A percentile compares a stretch with the other conserved stretches of the same genome.
Conservation (phyloP, 2,329 filamentous ascomycete genomes). For the Monosporascus sp. region DNA sequence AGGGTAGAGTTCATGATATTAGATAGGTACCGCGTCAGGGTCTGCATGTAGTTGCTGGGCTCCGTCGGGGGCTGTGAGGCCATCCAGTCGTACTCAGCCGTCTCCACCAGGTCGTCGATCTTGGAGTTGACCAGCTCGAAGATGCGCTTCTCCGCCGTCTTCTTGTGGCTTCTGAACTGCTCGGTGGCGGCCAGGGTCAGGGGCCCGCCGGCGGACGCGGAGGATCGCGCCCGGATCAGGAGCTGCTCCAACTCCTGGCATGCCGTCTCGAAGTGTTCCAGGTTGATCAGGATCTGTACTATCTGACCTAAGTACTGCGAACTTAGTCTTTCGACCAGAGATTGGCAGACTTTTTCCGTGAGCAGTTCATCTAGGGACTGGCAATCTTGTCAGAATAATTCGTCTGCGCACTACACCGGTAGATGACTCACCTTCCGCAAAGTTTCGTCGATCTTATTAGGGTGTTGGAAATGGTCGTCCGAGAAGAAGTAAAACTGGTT, state of each 20-base stretch:
- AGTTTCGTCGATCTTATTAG: conserved; percentile 84
- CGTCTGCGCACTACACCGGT: not conserved
- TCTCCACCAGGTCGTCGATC: conserved; percentile 95
- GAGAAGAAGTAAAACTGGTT: conserved; percentile 99
- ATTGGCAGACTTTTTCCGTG: conserved; percentile 84
- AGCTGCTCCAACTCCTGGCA: conserved; percentile 85
- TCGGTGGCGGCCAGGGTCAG: conserved; percentile 78
- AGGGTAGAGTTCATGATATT: conserved; percentile 97
- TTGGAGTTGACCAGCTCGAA: conserved; percentile 98
- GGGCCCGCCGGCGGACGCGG: conserved; percentile 72
- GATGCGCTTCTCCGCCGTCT: conserved; percentile 93
- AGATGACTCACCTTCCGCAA: conserved; percentile 59
- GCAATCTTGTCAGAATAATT: conserved; percentile 5
- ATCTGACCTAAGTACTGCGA: conserved; percentile 97
- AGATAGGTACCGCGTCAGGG: conserved; percentile 82
- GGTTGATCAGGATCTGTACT: conserved; percentile 94
- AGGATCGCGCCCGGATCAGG: conserved; percentile 77
- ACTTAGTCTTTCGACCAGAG: conserved; percentile 77
- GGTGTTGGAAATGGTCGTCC: conserved; percentile 91
- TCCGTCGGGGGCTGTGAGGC: conserved; percentile 57
- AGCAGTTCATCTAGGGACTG: conserved; percentile 92
- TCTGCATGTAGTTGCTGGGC: conserved; percentile 92
- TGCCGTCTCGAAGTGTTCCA: conserved; percentile 93
- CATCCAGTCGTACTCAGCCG: conserved; percentile 90
- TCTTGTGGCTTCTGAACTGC: conserved; percentile 83